phyloP scores from a whole-genome alignment of 495 filamentous ascomycete genomes.

The Podospora australis region DNA sequence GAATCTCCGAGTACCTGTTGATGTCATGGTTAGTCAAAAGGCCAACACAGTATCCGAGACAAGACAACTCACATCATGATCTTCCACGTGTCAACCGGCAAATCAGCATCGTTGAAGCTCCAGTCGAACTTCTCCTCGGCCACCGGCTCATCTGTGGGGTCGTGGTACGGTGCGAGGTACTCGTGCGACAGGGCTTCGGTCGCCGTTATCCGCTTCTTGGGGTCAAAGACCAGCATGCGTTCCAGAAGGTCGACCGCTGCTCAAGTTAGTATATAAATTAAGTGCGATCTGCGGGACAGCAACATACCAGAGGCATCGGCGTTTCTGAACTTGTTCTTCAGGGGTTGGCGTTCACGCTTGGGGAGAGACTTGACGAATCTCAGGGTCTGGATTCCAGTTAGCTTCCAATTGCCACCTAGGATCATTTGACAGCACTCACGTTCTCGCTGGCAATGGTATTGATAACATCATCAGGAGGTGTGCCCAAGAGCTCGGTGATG shows the following conservation, averaged over 20 bases:
- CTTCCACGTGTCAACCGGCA: conserved; percentile 99
- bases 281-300: background rate
- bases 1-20: conserved; percentile 93
- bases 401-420: background rate
- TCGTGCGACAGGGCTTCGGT: conserved; percentile 79
- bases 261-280: conserved; percentile 4
- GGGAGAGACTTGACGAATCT: conserved; percentile 96
- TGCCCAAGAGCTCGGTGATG: conserved; percentile 95
- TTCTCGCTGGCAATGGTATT: conserved; percentile 98
- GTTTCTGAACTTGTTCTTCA: conserved; percentile 91
- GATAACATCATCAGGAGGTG: conserved; percentile 98
- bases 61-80: conserved; percentile 85
- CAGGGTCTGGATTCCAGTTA: conserved; percentile 59
- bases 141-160: conserved; percentile 90
- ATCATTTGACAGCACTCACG: conserved; percentile 44
- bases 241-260: conserved; percentile 89
- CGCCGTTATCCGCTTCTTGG: conserved; percentile 82
- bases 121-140: conserved; percentile 98
- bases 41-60: background rate
- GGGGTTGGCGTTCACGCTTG: conserved; percentile 85
- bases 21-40: background rate
- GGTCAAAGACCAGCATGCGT: conserved; percentile 96
- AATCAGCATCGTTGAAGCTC: conserved; percentile 99
- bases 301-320: conserved; percentile 78
- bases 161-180: conserved; percentile 94